Conservation (phyloP, 2,329 filamentous ascomycete species). For the Piedraia hortae region DNA sequence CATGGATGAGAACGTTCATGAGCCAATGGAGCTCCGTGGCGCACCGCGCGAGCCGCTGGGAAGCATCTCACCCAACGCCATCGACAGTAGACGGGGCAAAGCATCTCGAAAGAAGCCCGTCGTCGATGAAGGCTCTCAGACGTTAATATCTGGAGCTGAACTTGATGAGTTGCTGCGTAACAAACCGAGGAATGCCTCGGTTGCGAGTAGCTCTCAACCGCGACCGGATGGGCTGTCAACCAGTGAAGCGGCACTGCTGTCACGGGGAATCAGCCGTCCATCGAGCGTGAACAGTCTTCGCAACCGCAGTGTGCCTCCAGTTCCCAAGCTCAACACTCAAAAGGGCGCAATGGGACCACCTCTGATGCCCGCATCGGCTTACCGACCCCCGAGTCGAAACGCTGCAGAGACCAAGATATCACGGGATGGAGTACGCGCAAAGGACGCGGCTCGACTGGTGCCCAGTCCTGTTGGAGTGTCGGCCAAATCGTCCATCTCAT, state of each 20-base stretch:
- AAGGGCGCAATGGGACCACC: conserved; percentile 57
- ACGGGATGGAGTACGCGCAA: conserved; percentile 22
- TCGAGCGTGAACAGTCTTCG: conserved; percentile 44
- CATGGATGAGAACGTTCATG: no score
- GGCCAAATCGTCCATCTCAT: conserved; percentile 68
- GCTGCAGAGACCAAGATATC: conserved; percentile 6
- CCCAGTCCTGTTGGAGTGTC: conserved; percentile 15
- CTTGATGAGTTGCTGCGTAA: conserved; percentile 49
- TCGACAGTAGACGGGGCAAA: neutral
- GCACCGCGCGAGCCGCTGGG: neutral
- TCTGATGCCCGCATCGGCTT: conserved; percentile 51
- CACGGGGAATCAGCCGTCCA: conserved; percentile 23
- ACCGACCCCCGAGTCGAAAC: conserved; percentile 16
- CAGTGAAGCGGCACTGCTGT: conserved; percentile 4
- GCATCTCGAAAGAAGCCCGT: conserved; percentile 4
- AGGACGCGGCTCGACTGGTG: conserved; percentile 17
- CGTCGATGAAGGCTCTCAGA: conserved; percentile 52
- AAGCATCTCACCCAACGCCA: conserved; percentile 1
- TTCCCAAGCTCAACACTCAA: conserved; percentile 60
- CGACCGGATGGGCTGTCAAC: conserved; percentile 4
- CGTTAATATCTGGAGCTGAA: conserved; percentile 50
- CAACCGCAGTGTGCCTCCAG: conserved; percentile 31
- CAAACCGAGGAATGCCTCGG: conserved; percentile 13
- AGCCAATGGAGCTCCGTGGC: no score
- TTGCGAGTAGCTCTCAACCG: conserved; percentile 1